These are phyloP conservation scores for Raddia distichophylla DNA, from an alignment of 176 grass and related monocot genomes.

Conservation along the genomic window DNA sequence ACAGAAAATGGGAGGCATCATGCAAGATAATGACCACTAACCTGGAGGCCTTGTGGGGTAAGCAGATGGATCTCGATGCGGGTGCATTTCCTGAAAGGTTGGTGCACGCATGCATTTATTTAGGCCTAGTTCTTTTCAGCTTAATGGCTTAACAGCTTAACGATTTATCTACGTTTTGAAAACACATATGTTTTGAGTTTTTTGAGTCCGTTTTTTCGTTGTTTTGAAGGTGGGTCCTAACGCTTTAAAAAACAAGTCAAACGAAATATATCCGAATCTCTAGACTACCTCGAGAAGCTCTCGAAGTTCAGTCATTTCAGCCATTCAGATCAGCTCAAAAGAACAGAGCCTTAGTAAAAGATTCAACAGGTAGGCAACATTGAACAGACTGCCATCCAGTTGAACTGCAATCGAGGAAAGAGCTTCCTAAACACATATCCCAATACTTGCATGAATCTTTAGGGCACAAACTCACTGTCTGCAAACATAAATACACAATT, in stretches of 20 bases:
- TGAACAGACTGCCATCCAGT: neutral
- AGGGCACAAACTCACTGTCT: neutral
- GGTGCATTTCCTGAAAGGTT: constrained; percentile 84
- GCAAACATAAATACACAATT: neutral
- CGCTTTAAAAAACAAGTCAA: too few relatives aligned
- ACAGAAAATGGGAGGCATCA: neutral
- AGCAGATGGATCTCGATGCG: constrained; percentile 98
- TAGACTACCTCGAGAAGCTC: too few relatives aligned
- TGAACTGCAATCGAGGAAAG: neutral
- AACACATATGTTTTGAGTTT: too few relatives aligned
- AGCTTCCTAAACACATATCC: neutral
- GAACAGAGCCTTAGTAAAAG: constrained; percentile 25
- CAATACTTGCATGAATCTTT: neutral
- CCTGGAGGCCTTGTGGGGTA: constrained; percentile 94
- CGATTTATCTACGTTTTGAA: too few relatives aligned
- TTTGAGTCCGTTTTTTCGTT: too few relatives aligned
- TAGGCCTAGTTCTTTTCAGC: too few relatives aligned
- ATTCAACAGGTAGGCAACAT: neutral
- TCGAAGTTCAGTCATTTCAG: too few relatives aligned
- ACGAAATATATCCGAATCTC: too few relatives aligned
- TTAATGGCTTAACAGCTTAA: too few relatives aligned
- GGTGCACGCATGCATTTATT: neutral
- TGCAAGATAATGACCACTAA: constrained; percentile 14
- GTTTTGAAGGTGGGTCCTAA: too few relatives aligned
- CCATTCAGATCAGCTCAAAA: too few relatives aligned